phyloP scores from a whole-genome alignment of 2,329 filamentous ascomycete species.

The Sporothrix variecibatus region DNA sequence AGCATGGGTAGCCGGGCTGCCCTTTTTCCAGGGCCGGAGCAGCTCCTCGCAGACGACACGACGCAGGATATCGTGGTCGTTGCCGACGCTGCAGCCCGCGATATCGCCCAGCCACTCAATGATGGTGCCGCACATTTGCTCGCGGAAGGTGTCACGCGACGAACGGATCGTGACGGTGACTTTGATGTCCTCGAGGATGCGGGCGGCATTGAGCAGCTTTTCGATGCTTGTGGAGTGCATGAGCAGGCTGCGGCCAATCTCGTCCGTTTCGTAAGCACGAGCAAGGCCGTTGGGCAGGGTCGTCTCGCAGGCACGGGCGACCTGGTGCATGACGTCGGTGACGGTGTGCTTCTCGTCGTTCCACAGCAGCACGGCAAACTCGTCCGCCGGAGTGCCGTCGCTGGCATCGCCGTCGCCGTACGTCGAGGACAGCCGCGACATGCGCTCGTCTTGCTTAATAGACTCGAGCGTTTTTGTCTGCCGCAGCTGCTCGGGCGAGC shows the following conservation, averaged over 20 bases:
- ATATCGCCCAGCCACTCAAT: constrained; percentile 96
- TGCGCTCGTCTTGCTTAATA: constrained; percentile 77
- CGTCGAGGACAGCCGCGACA: constrained; percentile 72
- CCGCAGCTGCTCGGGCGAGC: constrained; percentile 91
- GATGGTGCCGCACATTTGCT: constrained; percentile 98
- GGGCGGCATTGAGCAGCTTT: constrained; percentile 74
- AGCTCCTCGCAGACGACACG: constrained; percentile 88
- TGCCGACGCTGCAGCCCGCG: constrained; percentile 80
- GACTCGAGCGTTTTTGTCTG: constrained; percentile 79
- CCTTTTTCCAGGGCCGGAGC: constrained; percentile 81
- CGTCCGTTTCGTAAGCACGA: constrained; percentile 85
- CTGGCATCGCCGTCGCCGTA: constrained; percentile 71
- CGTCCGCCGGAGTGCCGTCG: constrained; percentile 65
- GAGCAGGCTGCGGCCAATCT: constrained; percentile 82
- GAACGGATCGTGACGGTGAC: constrained; percentile 94
- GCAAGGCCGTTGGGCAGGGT: constrained; percentile 66
- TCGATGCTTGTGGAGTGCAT: constrained; percentile 73
- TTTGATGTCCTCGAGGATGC: constrained; percentile 90
- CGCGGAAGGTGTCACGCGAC: constrained; percentile 89
- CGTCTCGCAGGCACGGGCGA: constrained; percentile 82
- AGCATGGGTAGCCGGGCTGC: constrained; percentile 79
- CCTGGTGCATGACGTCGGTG: constrained; percentile 84
- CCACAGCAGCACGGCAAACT: constrained; percentile 88
- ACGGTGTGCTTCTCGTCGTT: constrained; percentile 99
- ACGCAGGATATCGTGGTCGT: constrained; percentile 76